These are phyloP conservation scores for Pouteria campechiana DNA, from an alignment of 179 eudicot genomes.

Conservation along the genomic window DNA sequence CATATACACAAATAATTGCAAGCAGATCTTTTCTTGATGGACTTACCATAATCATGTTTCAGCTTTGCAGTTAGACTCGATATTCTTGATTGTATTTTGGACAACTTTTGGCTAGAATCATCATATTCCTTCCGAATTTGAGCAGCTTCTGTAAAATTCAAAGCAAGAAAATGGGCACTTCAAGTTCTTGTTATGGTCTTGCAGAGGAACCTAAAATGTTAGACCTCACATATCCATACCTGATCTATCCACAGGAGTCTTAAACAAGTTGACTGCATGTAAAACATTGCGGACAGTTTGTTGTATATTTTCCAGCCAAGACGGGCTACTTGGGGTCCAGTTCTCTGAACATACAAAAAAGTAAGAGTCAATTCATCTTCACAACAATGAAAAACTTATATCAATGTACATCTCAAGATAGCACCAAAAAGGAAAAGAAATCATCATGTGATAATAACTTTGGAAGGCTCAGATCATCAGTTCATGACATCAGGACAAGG, in stretches of 20 bases:
- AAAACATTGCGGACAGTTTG: constrained; percentile 60
- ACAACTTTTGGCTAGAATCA: constrained; percentile 65
- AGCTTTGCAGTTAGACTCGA: constrained; percentile 78
- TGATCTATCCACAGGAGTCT: constrained; percentile 72
- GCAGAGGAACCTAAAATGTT: not conserved
- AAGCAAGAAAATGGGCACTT: constrained; percentile 2
- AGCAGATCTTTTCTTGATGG: not conserved
- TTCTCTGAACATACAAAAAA: constrained; percentile 24
- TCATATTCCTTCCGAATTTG: constrained; percentile 88
- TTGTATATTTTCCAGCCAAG: constrained; percentile 95
- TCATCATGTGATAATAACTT: no score
- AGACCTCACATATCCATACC: constrained; percentile 30
- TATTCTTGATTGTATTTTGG: constrained; percentile 85
- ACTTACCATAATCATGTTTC: constrained; percentile 81
- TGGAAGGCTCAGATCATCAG: no score
- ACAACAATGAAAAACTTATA: no score
- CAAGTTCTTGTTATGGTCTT: not conserved
- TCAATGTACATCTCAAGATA: no score
- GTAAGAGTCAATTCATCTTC: not conserved
- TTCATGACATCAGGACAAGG: no score
- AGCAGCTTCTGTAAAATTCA: constrained; percentile 65
- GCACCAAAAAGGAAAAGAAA: no score
- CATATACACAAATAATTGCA: not conserved
- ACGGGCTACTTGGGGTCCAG: constrained; percentile 33
- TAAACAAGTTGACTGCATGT: constrained; percentile 67